Evolutionary conservation across 2,329 filamentous ascomycete species (phyloP).

Genomic region (Cercospora sp.): DNA sequence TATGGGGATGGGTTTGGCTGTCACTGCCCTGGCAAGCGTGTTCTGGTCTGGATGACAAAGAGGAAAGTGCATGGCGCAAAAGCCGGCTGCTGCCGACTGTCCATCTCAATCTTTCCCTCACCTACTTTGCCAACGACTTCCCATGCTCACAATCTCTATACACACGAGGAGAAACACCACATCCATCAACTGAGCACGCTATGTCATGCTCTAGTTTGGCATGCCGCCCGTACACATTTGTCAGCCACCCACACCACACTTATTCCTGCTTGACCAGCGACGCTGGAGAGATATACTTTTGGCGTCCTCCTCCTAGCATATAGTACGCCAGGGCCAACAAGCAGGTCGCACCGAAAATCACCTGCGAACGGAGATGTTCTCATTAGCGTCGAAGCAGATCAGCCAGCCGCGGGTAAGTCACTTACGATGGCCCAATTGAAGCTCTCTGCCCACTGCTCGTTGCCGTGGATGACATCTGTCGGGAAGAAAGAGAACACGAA

Average conservation of each 20-base stretch:
- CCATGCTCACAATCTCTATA: background rate
- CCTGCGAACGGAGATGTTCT: background rate
- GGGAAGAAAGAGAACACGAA: conserved; percentile 43
- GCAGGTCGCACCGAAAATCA: conserved; percentile 16
- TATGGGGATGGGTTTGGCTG: background rate
- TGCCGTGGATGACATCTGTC: conserved; percentile 24
- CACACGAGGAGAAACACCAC: background rate
- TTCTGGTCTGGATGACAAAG: background rate
- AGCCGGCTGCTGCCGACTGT: background rate
- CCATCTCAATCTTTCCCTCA: background rate
- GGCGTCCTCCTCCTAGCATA: conserved; percentile 31
- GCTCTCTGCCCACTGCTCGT: conserved; percentile 29
- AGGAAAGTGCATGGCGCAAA: background rate
- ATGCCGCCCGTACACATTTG: background rate
- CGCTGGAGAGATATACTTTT: conserved; percentile 37
- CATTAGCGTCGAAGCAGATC: background rate
- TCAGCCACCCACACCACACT: background rate
- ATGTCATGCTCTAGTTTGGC: background rate
- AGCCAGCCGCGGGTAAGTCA: conserved; percentile 14
- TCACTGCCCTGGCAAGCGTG: background rate
- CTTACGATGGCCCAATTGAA: conserved; percentile 41
- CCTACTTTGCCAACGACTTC: background rate
- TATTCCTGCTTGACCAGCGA: conserved; percentile 36
- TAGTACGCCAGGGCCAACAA: conserved; percentile 31
- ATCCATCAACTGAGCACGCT: background rate